Conservation (phyloP, 1,139 yeast genomes). For the Saccharomycopsis hybrid region DNA sequence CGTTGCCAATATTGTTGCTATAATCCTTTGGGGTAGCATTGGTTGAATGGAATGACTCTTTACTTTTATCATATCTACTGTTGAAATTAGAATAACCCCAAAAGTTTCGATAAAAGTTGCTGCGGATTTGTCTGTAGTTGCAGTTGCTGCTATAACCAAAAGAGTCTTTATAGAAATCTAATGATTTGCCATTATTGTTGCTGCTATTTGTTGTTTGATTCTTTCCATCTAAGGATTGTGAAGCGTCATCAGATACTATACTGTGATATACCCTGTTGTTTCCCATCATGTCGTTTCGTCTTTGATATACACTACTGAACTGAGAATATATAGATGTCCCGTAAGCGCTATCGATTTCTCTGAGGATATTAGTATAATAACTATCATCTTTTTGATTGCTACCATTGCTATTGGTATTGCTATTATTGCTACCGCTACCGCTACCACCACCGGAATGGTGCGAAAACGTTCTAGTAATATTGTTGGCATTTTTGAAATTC, state of each 20-base stretch:
- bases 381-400: constrained; percentile 17
- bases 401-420: constrained; percentile 22
- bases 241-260: not conserved
- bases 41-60: not conserved
- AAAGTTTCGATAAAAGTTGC: constrained; percentile 10
- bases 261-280: not conserved
- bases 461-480: no score
- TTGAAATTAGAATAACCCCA: constrained; percentile 8
- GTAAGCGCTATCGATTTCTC: constrained; percentile 16
- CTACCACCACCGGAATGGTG: no score
- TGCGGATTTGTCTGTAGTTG: constrained; percentile 10
- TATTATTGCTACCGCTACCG: not conserved
- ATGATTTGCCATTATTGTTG: not conserved
- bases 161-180: constrained; percentile 16
- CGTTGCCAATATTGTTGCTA: no score
- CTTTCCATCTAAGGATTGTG: not conserved
- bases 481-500: no score
- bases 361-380: constrained; percentile 20
- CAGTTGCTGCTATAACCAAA: constrained; percentile 16
- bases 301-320: constrained; percentile 15
- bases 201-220: not conserved
- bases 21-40: no score
- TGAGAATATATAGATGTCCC: constrained; percentile 18
- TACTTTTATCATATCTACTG: not conserved
- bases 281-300: not conserved